Evolutionary conservation across 2,329 filamentous ascomycete genomes (phyloP).

Genomic region (Emmonsia crescens): DNA sequence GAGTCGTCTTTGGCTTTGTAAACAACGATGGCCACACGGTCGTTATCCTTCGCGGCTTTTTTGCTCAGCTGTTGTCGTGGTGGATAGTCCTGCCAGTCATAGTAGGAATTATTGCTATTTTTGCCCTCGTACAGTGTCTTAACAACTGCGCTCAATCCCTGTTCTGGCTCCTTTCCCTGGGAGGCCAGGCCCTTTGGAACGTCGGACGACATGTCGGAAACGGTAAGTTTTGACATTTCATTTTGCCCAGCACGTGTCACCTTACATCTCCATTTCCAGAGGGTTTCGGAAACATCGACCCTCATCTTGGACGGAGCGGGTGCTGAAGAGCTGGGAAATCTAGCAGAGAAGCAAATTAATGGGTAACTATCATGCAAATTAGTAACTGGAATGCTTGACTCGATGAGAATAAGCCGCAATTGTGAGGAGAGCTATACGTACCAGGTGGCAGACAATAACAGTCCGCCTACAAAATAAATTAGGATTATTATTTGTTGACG

Average conservation of each 20-base stretch:
- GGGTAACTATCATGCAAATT: neutral
- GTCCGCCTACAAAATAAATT: neutral
- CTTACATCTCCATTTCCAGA: slow-evolving; percentile 4
- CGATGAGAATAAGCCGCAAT: neutral
- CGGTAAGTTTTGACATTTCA: neutral
- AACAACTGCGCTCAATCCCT: neutral
- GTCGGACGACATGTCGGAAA: neutral
- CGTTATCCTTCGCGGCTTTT: neutral
- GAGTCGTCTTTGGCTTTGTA: neutral
- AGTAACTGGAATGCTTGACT: neutral
- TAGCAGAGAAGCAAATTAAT: neutral
- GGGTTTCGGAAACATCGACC: slow-evolving; percentile 1
- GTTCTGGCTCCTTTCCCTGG: neutral
- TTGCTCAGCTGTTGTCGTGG: neutral
- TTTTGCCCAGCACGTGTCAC: neutral
- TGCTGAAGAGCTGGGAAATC: neutral
- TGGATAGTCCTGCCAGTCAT: slow-evolving; percentile 1
- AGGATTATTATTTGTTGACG: neutral
- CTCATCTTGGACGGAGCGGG: neutral
- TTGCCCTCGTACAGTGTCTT: neutral
- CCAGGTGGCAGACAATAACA: neutral
- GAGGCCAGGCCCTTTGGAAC: neutral
- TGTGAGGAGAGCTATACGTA: neutral
- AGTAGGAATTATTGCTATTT: neutral
- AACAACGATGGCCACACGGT: neutral